Percentiles rank a stretch among this genome's conserved stretches.
These are phyloP conservation scores for Aethionema arabicum DNA, from an alignment of 345 rosid species.

Conservation along the genomic window DNA sequence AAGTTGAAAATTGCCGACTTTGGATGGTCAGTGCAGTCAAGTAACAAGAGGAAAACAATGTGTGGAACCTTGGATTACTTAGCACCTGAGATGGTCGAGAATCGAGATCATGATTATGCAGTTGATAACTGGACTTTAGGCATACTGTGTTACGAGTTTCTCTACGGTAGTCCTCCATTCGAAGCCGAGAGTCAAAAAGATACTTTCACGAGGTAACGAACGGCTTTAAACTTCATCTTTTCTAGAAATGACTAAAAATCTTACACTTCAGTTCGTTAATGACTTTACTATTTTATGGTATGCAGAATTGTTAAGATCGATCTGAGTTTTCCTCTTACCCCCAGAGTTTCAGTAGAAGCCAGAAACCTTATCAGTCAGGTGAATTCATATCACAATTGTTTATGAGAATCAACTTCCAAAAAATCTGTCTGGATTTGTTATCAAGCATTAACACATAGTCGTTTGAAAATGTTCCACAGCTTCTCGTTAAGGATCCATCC, in stretches of 20 bases:
- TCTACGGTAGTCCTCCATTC: slow-evolving; percentile 87
- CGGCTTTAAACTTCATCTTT: slow-evolving; percentile 9
- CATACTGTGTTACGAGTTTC: slow-evolving; percentile 88
- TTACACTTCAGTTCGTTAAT: slow-evolving; percentile 11
- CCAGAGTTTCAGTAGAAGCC: slow-evolving; percentile 67
- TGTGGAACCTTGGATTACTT: slow-evolving; percentile 96
- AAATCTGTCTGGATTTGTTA: slow-evolving; percentile 20
- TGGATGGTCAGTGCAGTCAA: slow-evolving; percentile 99
- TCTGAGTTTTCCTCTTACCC: slow-evolving; percentile 67
- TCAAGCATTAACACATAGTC: slow-evolving; percentile 7
- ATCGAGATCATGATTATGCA: slow-evolving; percentile 80
- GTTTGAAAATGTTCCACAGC: slow-evolving; percentile 51
- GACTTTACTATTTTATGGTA: neutral
- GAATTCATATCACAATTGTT: slow-evolving; percentile 14
- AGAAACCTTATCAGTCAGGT: slow-evolving; percentile 67
- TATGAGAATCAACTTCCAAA: neutral
- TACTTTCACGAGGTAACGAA: slow-evolving; percentile 70
- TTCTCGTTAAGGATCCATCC: slow-evolving; percentile 78
- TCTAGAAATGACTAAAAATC: neutral
- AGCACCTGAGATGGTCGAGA: slow-evolving; percentile 97
- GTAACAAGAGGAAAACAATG: slow-evolving; percentile 85
- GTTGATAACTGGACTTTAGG: slow-evolving; percentile 99
- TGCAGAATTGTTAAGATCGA: slow-evolving; percentile 81
- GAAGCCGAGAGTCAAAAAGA: slow-evolving; percentile 83
- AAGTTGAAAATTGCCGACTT: slow-evolving; percentile 91